Conservation (phyloP, 1,284 basidiomycete species). For the Boletus albobrunnescens region DNA sequence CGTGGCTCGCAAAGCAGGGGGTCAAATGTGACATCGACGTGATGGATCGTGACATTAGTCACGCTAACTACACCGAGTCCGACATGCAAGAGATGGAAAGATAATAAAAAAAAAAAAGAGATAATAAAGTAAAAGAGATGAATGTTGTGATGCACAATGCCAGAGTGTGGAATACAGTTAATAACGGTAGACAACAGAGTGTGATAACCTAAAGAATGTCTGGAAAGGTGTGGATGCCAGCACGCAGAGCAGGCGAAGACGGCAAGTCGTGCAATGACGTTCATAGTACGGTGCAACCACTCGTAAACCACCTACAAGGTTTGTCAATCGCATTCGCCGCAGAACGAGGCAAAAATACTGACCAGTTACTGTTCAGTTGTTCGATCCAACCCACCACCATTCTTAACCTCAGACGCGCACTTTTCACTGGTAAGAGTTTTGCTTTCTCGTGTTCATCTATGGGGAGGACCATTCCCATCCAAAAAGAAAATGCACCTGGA, state of each 20-base stretch:
- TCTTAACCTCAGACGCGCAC: constrained; percentile 71
- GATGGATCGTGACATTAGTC: constrained; percentile 14
- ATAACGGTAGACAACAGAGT: constrained; percentile 3
- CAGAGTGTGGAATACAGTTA: constrained; percentile 15
- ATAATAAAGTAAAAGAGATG: constrained; percentile 1
- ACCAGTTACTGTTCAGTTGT: constrained; percentile 67
- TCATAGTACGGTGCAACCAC: constrained; percentile 40
- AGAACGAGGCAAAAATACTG: constrained; percentile 25
- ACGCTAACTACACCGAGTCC: constrained; percentile 3
- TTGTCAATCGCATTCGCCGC: constrained; percentile 12
- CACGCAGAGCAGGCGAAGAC: constrained; percentile 10
- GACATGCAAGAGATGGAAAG: too few relatives aligned
- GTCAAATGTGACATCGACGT: constrained; percentile 15
- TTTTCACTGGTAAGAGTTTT: constrained; percentile 86
- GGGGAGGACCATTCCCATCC: constrained; percentile 91
- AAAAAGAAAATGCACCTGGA: constrained; percentile 75
- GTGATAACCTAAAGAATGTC: constrained; percentile 4
- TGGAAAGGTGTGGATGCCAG: constrained; percentile 8
- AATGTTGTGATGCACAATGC: constrained; percentile 18
- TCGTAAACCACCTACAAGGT: constrained; percentile 45
- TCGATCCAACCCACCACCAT: constrained; percentile 94
- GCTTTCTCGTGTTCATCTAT: constrained; percentile 94
- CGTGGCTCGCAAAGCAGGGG: not conserved
- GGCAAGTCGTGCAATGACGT: not conserved
- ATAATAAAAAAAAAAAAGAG: not conserved